Evolutionary conservation across 2,329 filamentous ascomycete species (phyloP).

Genomic region (Lachnellula suecica): DNA sequence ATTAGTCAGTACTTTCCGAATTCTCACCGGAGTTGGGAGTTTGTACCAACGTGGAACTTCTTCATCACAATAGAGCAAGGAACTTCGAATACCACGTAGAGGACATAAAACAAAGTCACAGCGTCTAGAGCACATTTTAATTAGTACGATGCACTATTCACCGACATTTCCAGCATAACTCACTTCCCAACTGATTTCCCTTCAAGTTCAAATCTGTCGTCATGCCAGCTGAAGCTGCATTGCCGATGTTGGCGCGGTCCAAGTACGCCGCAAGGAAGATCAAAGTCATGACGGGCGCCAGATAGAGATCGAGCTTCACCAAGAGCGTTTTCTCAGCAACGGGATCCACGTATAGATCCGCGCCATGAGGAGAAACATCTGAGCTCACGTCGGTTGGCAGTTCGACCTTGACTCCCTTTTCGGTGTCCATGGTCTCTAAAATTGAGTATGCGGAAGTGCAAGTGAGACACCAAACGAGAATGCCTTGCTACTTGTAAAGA

Average conservation of each 20-base stretch:
- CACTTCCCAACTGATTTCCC: constrained; percentile 34
- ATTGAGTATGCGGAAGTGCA: too few species aligned
- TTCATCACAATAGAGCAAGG: constrained; percentile 48
- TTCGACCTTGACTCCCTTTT: too few species aligned
- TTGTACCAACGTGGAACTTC: constrained; percentile 43
- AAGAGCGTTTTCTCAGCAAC: constrained; percentile 45
- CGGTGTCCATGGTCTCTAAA: too few species aligned
- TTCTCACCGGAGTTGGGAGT: constrained; percentile 33
- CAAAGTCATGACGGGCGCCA: constrained; percentile 53
- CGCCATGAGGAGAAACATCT: too few species aligned
- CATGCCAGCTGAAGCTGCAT: not conserved
- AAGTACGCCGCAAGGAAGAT: constrained; percentile 55
- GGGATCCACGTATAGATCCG: constrained; percentile 42
- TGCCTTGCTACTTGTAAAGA: too few species aligned
- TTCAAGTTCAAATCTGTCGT: constrained; percentile 37
- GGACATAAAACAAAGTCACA: constrained; percentile 51
- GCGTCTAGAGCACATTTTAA: constrained; percentile 21
- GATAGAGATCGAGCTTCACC: constrained; percentile 45
- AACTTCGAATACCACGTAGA: constrained; percentile 48
- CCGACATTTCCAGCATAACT: too few species aligned
- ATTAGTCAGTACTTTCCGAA: too few species aligned
- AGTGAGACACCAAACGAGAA: too few species aligned
- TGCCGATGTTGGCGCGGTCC: constrained; percentile 50
- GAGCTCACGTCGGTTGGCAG: too few species aligned
- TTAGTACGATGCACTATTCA: constrained; percentile 17